phyloP scores from a whole-genome alignment of 768 basidiomycete genomes.

The Rhizopogon salebrosus region DNA sequence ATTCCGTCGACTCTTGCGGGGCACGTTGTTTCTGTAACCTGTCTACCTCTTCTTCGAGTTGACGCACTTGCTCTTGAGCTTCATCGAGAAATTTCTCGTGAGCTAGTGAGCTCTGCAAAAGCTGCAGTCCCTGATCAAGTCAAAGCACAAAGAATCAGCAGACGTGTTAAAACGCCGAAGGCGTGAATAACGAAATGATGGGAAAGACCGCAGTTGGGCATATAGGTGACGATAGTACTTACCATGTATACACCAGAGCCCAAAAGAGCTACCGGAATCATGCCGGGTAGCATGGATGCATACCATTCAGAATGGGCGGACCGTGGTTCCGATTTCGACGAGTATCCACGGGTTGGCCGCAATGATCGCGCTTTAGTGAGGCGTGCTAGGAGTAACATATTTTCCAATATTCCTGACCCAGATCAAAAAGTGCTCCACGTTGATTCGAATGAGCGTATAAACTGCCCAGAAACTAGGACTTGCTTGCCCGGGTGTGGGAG shows the following conservation, averaged over 20 bases:
- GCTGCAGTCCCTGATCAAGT: conserved; percentile 52
- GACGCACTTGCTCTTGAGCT: conserved; percentile 43
- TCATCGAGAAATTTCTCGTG: conserved; percentile 71
- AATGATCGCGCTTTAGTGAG: not conserved
- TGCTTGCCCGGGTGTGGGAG: not conserved
- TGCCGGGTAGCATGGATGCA: conserved; percentile 61
- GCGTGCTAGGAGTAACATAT: not conserved
- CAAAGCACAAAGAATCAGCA: conserved; percentile 8
- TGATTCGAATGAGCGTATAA: not conserved
- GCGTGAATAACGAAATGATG: not conserved
- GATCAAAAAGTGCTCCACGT: not conserved
- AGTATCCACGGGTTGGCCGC: not conserved
- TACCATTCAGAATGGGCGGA: conserved; percentile 66
- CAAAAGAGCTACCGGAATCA: conserved; percentile 73
- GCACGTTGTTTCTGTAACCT: conserved; percentile 21
- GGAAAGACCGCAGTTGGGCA: not conserved
- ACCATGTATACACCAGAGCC: conserved; percentile 80
- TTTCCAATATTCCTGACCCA: not conserved
- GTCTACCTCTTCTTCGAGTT: conserved; percentile 57
- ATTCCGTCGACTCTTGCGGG: not conserved
- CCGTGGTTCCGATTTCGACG: conserved; percentile 12
- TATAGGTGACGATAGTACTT: conserved; percentile 15
- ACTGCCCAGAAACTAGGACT: not conserved
- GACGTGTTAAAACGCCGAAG: conserved; percentile 7
- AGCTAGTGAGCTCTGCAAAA: conserved; percentile 54